Percentiles rank a stretch among this genome's conserved stretches.
These are phyloP conservation scores for Alternaria consortialis DNA, from an alignment of 2,329 filamentous ascomycete genomes.

Conservation along the genomic window DNA sequence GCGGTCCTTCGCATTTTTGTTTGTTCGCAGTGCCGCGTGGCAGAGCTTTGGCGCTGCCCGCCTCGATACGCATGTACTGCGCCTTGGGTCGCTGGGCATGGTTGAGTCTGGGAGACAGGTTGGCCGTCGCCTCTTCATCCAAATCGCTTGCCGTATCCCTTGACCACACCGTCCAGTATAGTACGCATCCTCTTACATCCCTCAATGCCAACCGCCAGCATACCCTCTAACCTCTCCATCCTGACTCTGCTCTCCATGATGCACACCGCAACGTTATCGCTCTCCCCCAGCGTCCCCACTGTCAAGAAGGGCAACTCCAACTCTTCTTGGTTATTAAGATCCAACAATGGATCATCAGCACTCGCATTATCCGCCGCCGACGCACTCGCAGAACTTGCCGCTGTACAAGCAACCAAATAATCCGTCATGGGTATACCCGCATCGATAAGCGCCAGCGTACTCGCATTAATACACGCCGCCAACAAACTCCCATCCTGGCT, in stretches of 20 bases:
- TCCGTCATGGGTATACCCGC: constrained; percentile 95
- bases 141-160: constrained; percentile 48
- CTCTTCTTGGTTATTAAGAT: constrained; percentile 82
- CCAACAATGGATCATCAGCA: constrained; percentile 77
- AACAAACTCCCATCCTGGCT: constrained; percentile 90
- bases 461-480: constrained; percentile 88
- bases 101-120: not conserved
- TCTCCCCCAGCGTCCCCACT: constrained; percentile 78
- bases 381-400: constrained; percentile 75
- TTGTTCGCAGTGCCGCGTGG: not conserved
- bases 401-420: constrained; percentile 87
- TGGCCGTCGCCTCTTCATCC: constrained; percentile 19
- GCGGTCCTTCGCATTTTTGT: not conserved
- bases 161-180: constrained; percentile 81
- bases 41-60: not conserved
- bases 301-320: constrained; percentile 90
- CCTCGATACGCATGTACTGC: not conserved
- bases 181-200: constrained; percentile 86
- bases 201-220: constrained; percentile 91
- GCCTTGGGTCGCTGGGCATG: not conserved
- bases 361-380: constrained; percentile 66
- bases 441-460: constrained; percentile 90
- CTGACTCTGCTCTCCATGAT: constrained; percentile 91
- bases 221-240: constrained; percentile 81
- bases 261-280: constrained; percentile 78